phyloP scores from a whole-genome alignment of 2,329 filamentous ascomycete genomes.

The Trichophyton benhamiae region DNA sequence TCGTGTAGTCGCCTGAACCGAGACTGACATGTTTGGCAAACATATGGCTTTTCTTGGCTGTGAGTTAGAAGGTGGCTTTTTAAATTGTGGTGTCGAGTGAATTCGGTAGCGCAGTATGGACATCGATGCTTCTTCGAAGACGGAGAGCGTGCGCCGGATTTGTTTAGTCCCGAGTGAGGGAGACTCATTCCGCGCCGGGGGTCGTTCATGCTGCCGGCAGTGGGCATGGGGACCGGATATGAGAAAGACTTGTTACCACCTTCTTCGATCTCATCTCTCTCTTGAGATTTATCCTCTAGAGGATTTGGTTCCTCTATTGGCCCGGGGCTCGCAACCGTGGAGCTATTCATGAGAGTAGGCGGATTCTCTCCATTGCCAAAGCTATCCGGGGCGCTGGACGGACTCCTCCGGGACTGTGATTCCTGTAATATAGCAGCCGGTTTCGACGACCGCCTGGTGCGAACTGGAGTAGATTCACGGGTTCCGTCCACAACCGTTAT shows the following conservation, averaged over 20 bases:
- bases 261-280: conserved; percentile 27
- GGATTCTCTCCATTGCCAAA: conserved; percentile 42
- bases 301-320: conserved; percentile 35
- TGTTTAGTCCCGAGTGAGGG: conserved; percentile 43
- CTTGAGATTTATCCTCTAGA: conserved; percentile 31
- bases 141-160: conserved; percentile 53
- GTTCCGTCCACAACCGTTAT: conserved; percentile 18
- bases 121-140: conserved; percentile 77
- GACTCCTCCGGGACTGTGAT: conserved; percentile 8
- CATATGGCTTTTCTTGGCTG: conserved; percentile 94
- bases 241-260: conserved; percentile 46
- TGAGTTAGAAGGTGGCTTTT: conserved; percentile 96
- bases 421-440: conserved; percentile 30
- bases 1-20: conserved; percentile 89
- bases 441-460: conserved; percentile 26
- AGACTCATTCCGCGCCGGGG: conserved; percentile 48
- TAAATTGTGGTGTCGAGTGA: conserved; percentile 91
- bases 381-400: conserved; percentile 22
- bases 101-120: conserved; percentile 90
- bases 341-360: conserved; percentile 39
- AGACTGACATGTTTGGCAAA: conserved; percentile 85
- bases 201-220: conserved; percentile 36
- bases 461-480: conserved; percentile 21
- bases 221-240: conserved; percentile 47
- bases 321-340: conserved; percentile 37